A percentile compares a stretch with the other conserved stretches of the same genome.
These are phyloP conservation scores for Thielaviopsis punctulata DNA, from an alignment of 2,329 filamentous ascomycete species.

Conservation along the genomic window DNA sequence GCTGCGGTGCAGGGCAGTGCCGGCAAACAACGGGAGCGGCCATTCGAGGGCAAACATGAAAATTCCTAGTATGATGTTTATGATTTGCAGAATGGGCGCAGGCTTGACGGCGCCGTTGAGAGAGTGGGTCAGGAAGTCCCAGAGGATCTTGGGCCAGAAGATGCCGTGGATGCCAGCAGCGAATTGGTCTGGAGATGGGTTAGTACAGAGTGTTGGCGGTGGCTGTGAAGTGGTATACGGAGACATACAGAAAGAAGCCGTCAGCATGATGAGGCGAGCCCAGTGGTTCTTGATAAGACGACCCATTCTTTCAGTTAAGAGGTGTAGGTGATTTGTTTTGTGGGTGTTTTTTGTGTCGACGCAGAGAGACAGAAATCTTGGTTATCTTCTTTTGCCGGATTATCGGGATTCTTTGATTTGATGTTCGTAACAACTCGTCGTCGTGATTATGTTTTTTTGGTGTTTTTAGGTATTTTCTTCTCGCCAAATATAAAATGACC, in stretches of 20 bases:
- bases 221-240: not conserved
- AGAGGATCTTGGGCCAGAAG: slow-evolving; percentile 99
- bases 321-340: slow-evolving; percentile 11
- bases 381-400: not conserved
- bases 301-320: slow-evolving; percentile 46
- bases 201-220: slow-evolving; percentile 2
- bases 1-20: slow-evolving; percentile 63
- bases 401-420: slow-evolving; percentile 8
- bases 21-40: slow-evolving; percentile 64
- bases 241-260: slow-evolving; percentile 55
- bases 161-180: slow-evolving; percentile 68
- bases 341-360: not conserved
- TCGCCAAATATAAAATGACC: slow-evolving; percentile 1
- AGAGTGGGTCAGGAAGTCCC: slow-evolving; percentile 86
- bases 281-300: slow-evolving; percentile 99
- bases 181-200: slow-evolving; percentile 52
- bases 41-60: slow-evolving; percentile 76
- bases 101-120: slow-evolving; percentile 76
- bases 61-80: slow-evolving; percentile 74
- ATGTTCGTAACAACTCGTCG: slow-evolving; percentile 8
- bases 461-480: not conserved
- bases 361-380: not conserved
- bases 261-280: slow-evolving; percentile 84
- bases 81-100: slow-evolving; percentile 70
- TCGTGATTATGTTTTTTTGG: slow-evolving; percentile 7